Evolutionary conservation across 2,329 filamentous ascomycete genomes (phyloP).

Genomic region (Clonostachys byssicola): DNA sequence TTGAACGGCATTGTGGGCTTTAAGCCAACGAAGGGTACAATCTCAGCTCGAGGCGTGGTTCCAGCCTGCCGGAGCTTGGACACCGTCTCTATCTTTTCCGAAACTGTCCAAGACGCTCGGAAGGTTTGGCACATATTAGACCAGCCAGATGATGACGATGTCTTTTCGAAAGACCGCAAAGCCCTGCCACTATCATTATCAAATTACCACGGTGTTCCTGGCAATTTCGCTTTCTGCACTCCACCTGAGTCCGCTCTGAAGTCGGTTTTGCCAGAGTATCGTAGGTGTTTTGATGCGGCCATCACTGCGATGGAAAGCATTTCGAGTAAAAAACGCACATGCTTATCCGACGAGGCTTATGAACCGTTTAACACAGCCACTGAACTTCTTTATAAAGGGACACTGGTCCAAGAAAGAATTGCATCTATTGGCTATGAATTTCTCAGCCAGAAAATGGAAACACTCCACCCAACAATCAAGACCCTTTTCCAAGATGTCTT

Average conservation of each 20-base stretch:
- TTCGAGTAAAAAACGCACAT: constrained; percentile 20
- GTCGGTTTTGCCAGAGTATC: constrained; percentile 28
- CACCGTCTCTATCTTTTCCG: constrained; percentile 44
- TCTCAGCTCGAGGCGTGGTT: constrained; percentile 38
- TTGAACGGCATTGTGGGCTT: constrained; percentile 50
- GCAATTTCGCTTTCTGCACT: constrained; percentile 40
- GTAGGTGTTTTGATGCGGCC: constrained; percentile 21
- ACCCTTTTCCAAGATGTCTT: constrained; percentile 30
- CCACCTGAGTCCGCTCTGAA: constrained; percentile 30
- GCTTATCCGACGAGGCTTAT: constrained; percentile 32
- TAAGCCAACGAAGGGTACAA: constrained; percentile 42
- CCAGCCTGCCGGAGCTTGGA: constrained; percentile 50
- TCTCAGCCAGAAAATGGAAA: constrained; percentile 20
- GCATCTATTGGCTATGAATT: constrained; percentile 32
- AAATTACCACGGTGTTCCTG: constrained; percentile 1
- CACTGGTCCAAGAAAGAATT: constrained; percentile 48
- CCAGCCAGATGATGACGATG: constrained; percentile 37
- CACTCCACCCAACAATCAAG: constrained; percentile 33
- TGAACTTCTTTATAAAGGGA: constrained; percentile 47
- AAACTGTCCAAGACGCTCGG: constrained; percentile 39
- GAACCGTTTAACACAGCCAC: constrained; percentile 41
- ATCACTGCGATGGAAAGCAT: constrained; percentile 30
- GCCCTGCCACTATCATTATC: constrained; percentile 38
- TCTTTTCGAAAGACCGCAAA: constrained; percentile 45
- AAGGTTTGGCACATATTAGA: constrained; percentile 39